Base-by-base conservation (phyloP, 1,284 basidiomycete species). In the Ustilago crameri region DNA sequence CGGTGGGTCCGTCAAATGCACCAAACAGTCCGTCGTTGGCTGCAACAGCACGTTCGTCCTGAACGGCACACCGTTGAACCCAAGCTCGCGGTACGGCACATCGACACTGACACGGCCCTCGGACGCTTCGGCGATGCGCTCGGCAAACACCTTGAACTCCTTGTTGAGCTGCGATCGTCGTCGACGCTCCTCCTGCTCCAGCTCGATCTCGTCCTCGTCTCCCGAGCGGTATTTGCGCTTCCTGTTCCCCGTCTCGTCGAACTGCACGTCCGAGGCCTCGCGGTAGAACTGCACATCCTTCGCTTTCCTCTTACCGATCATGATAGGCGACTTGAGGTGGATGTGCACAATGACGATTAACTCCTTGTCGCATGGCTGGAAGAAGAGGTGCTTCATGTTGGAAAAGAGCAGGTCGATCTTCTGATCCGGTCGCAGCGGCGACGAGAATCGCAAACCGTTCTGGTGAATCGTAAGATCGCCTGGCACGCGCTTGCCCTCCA, bases 281-380 rank as follows among this genome's bases (percentile, higher is more conserved):
- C 96, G 92, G 86, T 92, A 96, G 85, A 98, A 98, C 88, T 98
- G 96, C 9, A 98, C 89, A 83, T 99, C 96, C 90, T 91, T 92
- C 18, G 95, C 91, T 85, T 98, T 98, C 85, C 94, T 95, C 88
- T 98, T 98, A 69, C 96, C 95, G 75, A 98, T 91, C 88, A 98
- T 95, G 84, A 98, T 98, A 3, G 96, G 96, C 2, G 93, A 89
- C 84, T 90, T 96, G 65, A 98, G 88, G 83, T 98, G 93, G 54
- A 97, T 85, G 83, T 98, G 96, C 32, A 98, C 89, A 62, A 98
- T 91, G 51, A 97, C 95, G 62, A 98, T 88, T 44, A 98, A 86
- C 84, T 99, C 96, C 78, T 93, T 91, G 76, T 99, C 96, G 81
- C 95, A 98, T 7, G 96, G 95, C 83, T 98, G 96, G 89, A 98